Conservation (phyloP, 371 early-diverging fungal species). For the Mucor ambiguus region DNA sequence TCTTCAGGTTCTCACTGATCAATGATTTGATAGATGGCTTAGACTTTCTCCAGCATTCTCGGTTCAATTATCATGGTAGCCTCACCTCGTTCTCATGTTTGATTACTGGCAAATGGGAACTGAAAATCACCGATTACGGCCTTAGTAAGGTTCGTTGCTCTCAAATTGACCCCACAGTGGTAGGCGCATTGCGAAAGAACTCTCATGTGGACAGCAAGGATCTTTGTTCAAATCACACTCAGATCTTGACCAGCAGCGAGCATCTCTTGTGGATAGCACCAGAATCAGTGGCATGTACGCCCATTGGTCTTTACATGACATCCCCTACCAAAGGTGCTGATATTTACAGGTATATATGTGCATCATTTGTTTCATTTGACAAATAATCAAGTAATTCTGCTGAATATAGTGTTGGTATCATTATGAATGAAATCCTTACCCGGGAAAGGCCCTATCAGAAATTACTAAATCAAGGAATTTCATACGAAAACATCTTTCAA, state of each 20-base stretch:
- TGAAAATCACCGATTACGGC: conserved; percentile 54
- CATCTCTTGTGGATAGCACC: conserved; percentile 48
- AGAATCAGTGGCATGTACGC: conserved; percentile 34
- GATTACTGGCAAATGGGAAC: conserved; percentile 53
- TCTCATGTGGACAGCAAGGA: conserved; percentile 12
- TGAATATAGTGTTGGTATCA: conserved; percentile 51
- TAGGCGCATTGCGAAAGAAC: conserved; percentile 7
- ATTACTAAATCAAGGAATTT: background rate
- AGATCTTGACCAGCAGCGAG: conserved; percentile 1
- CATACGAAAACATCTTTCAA: background rate
- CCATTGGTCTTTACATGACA: conserved; percentile 30
- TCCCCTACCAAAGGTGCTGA: conserved; percentile 43
- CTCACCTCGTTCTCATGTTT: conserved; percentile 48
- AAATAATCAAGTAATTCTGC: conserved; percentile 29
- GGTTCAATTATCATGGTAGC: conserved; percentile 44
- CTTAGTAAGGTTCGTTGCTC: conserved; percentile 32
- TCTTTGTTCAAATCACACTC: background rate
- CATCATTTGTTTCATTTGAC: background rate
- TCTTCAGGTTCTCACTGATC: conserved; percentile 53
- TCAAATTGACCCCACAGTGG: conserved; percentile 25
- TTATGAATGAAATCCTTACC: conserved; percentile 54
- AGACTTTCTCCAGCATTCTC: conserved; percentile 54
- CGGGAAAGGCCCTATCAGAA: conserved; percentile 40
- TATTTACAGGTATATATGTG: conserved; percentile 26
- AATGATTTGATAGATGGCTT: conserved; percentile 48